phyloP scores from a whole-genome alignment of 371 early-diverging fungal genomes.

The Capillidium heterosporum region DNA sequence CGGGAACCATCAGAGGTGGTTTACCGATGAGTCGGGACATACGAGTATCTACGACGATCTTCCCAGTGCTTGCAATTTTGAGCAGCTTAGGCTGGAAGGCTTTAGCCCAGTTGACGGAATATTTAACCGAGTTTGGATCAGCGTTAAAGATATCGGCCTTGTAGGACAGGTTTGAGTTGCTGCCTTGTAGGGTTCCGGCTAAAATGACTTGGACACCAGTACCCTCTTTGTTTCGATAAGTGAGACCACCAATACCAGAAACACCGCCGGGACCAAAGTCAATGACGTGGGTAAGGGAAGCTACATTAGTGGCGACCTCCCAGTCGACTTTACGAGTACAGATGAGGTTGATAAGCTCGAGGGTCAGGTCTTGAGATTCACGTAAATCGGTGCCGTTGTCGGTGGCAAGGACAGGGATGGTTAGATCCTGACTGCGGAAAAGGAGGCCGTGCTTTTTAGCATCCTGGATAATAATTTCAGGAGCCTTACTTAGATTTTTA shows the following conservation, averaged over 20 bases:
- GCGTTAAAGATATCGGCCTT: constrained; percentile 68
- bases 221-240: constrained; percentile 87
- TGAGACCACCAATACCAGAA: constrained; percentile 69
- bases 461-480: constrained; percentile 39
- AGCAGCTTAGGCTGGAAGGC: constrained; percentile 65
- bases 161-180: constrained; percentile 51
- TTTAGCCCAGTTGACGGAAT: constrained; percentile 77
- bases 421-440: constrained; percentile 34
- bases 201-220: constrained; percentile 74
- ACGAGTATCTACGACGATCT: constrained; percentile 72
- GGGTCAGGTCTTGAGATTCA: constrained; percentile 18
- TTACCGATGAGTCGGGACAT: constrained; percentile 75
- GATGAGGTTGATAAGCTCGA: constrained; percentile 60
- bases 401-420: constrained; percentile 57
- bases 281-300: constrained; percentile 64
- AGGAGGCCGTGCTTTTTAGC: constrained; percentile 27
- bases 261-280: constrained; percentile 93
- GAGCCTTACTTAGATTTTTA: constrained; percentile 41
- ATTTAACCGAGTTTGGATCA: constrained; percentile 51
- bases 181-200: constrained; percentile 47
- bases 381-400: constrained; percentile 29
- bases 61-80: constrained; percentile 32
- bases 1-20: constrained; percentile 76
- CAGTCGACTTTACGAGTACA: constrained; percentile 73
- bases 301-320: constrained; percentile 58